These are phyloP conservation scores for Sordaria brevicollis DNA, from an alignment of 495 filamentous ascomycete species.

Conservation along the genomic window DNA sequence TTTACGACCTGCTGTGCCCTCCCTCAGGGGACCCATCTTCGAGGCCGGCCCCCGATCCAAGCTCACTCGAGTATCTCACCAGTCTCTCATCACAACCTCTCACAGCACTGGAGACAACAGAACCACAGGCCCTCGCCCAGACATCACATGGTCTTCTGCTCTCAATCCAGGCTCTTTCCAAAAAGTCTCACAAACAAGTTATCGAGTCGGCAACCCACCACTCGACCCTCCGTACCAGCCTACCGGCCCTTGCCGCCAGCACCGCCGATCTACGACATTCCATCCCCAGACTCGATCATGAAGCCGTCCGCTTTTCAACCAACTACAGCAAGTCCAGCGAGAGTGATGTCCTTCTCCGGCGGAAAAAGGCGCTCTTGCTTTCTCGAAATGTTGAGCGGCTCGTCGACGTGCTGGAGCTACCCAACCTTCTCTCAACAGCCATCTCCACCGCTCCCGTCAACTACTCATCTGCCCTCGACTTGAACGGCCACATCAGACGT, in stretches of 20 bases:
- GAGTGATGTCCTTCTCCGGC: constrained; percentile 54
- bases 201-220: constrained; percentile 73
- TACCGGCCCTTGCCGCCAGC: constrained; percentile 58
- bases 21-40: constrained; percentile 8
- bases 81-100: constrained; percentile 72
- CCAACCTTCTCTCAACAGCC: constrained; percentile 65
- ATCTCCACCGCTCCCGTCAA: constrained; percentile 43
- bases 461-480: constrained; percentile 83
- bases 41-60: constrained; percentile 44
- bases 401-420: constrained; percentile 85
- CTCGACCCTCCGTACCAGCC: constrained; percentile 51
- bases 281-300: constrained; percentile 70
- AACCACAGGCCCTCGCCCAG: constrained; percentile 72
- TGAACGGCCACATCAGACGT: constrained; percentile 87
- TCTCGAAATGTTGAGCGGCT: constrained; percentile 80
- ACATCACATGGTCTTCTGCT: constrained; percentile 72
- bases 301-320: constrained; percentile 67
- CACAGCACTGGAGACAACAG: constrained; percentile 56
- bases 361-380: constrained; percentile 77
- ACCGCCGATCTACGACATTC: constrained; percentile 54
- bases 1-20: constrained; percentile 20
- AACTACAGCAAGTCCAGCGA: constrained; percentile 73
- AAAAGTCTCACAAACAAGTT: constrained; percentile 82
- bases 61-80: constrained; percentile 71
- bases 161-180: constrained; percentile 79